A percentile compares a stretch with the other conserved stretches of the same genome.
phyloP scores from a whole-genome alignment of 2,329 filamentous ascomycete genomes.

The Ophiosphaerella korrae region DNA sequence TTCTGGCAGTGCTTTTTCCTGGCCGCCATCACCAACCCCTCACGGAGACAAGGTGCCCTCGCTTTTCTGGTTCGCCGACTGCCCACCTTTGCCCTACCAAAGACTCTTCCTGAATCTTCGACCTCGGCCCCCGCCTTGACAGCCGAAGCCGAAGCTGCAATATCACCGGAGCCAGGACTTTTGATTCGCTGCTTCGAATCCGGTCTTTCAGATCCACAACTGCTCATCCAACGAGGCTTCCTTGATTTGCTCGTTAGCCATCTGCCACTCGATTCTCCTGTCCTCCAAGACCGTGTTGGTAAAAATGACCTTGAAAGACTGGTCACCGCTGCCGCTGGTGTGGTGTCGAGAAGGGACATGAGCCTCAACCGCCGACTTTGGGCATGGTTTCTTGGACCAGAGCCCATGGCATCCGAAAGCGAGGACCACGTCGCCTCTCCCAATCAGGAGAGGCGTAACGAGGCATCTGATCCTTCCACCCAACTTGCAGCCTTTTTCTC shows the following conservation, averaged over 20 bases:
- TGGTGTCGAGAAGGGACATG: conserved; percentile 92
- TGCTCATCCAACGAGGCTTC: conserved; percentile 92
- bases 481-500: conserved; percentile 75
- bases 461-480: conserved; percentile 41
- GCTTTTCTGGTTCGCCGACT: conserved; percentile 82
- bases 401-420: conserved; percentile 51
- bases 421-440: conserved; percentile 41
- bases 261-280: conserved; percentile 79
- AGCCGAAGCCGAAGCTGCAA: conserved; percentile 67
- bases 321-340: conserved; percentile 80
- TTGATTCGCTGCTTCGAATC: conserved; percentile 90
- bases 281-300: conserved; percentile 77
- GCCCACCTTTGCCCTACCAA: conserved; percentile 66
- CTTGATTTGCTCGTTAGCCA: conserved; percentile 91
- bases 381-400: conserved; percentile 92
- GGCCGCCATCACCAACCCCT: conserved; percentile 86
- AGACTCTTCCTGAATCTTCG: conserved; percentile 15
- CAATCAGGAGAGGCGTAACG: conserved; percentile 58
- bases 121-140: conserved; percentile 47
- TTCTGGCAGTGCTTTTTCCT: conserved; percentile 99
- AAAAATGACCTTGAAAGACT: conserved; percentile 79
- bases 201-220: conserved; percentile 82
- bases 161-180: conserved; percentile 87
- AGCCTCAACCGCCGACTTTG: conserved; percentile 93
- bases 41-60: conserved; percentile 81